phyloP scores from a whole-genome alignment of 164 flowering plant genomes.

The Buxus sempervirens region DNA sequence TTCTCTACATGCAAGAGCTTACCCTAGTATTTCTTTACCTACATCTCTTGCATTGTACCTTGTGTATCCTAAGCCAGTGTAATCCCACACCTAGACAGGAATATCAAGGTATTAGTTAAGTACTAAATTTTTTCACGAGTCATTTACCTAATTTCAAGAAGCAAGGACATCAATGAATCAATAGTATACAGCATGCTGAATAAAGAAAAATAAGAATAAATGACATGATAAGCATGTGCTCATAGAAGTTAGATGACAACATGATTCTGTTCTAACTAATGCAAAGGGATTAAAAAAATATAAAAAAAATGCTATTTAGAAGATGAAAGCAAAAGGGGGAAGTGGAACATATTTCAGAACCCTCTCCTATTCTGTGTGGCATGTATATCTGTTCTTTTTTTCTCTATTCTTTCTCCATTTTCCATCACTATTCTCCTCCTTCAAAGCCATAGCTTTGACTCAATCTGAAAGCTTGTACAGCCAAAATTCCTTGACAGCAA shows the following conservation, averaged over 20 bases:
- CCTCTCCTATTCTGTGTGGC: too few species aligned
- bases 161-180: not conserved
- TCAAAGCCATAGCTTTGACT: too few species aligned
- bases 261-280: not conserved
- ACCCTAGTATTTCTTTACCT: conserved; percentile 83
- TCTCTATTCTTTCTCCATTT: too few species aligned
- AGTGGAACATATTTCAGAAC: too few species aligned
- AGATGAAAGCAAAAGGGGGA: not conserved
- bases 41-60: conserved; percentile 84
- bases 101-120: not conserved
- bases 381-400: too few species aligned
- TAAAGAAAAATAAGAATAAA: not conserved
- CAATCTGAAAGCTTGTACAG: too few species aligned
- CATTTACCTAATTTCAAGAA: not conserved
- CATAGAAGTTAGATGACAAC: not conserved
- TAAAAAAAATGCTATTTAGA: not conserved
- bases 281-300: not conserved
- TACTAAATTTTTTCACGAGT: not conserved
- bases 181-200: too few species aligned
- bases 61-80: conserved; percentile 93
- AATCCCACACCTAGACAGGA: conserved; percentile 88
- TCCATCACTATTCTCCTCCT: too few species aligned
- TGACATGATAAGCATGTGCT: not conserved
- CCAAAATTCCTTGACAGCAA: too few species aligned
- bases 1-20: conserved; percentile 17